phyloP scores from a whole-genome alignment of 192 early-diverging fungal species.

The Paraglomus brasilianum region DNA sequence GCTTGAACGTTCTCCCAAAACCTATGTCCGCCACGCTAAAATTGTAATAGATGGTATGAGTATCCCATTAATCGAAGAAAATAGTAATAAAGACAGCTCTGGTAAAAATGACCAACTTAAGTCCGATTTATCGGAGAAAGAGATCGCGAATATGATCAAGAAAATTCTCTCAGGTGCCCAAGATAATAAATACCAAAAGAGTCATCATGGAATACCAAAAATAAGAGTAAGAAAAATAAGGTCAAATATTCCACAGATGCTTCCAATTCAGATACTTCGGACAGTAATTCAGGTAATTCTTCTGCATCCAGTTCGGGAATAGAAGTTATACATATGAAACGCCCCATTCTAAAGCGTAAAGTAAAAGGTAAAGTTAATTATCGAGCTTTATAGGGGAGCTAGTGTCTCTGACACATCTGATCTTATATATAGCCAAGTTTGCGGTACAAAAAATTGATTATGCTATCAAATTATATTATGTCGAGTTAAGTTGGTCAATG shows the following conservation, averaged over 20 bases:
- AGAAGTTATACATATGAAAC: conserved; percentile 14
- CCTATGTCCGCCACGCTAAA: neutral
- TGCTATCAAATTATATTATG: too few relatives aligned
- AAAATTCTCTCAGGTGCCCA: too few relatives aligned
- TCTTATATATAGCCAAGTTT: too few relatives aligned
- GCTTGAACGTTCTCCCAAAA: conserved; percentile 1
- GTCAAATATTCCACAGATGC: neutral
- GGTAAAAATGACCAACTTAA: too few relatives aligned
- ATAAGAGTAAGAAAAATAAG: too few relatives aligned
- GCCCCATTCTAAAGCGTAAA: conserved; percentile 8
- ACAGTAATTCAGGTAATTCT: conserved; percentile 5
- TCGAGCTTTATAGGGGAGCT: neutral
- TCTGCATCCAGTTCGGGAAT: neutral
- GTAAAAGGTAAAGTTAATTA: conserved; percentile 14
- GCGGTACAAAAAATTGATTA: too few relatives aligned
- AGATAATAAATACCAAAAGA: too few relatives aligned
- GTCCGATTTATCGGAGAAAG: too few relatives aligned
- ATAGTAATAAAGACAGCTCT: neutral
- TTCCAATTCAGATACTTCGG: conserved; percentile 1
- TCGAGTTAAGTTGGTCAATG: too few relatives aligned
- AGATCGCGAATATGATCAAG: too few relatives aligned
- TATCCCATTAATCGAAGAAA: conserved; percentile 8
- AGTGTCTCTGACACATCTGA: too few relatives aligned
- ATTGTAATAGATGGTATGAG: conserved; percentile 19
- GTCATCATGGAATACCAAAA: too few relatives aligned